Conservation (phyloP, 208 protist species). For the Lotmaria passim region DNA sequence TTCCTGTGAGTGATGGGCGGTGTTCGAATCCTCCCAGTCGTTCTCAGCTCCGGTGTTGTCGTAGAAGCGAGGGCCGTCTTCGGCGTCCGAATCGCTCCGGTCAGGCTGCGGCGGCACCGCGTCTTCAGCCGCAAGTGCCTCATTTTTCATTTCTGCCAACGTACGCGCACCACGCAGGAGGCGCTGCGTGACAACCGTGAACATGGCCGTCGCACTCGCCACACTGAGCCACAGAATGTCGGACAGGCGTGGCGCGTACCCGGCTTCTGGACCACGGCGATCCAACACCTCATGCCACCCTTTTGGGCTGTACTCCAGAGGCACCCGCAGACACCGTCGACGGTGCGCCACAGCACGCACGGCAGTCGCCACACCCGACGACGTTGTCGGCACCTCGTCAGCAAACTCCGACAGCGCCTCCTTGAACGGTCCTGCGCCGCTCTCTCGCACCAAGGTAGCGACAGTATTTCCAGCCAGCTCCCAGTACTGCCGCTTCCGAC, state of each 20-base stretch:
- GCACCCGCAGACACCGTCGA: conserved; percentile 19
- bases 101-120: too few species aligned
- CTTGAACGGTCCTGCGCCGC: conserved; percentile 7
- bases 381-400: not conserved
- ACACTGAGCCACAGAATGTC: conserved; percentile 67
- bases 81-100: conserved; percentile 4
- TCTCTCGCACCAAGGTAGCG: conserved; percentile 7
- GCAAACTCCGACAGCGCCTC: conserved; percentile 35
- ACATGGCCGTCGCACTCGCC: conserved; percentile 58
- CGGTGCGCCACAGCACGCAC: conserved; percentile 8
- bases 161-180: conserved; percentile 43
- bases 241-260: conserved; percentile 38
- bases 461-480: conserved; percentile 15
- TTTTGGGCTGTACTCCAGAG: conserved; percentile 20
- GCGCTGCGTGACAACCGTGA: conserved; percentile 52
- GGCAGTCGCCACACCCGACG: not conserved
- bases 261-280: conserved; percentile 51
- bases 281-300: conserved; percentile 60
- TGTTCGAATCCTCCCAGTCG: not conserved
- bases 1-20: not conserved
- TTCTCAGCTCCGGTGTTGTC: conserved; percentile 24
- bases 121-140: too few species aligned
- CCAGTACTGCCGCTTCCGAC: conserved; percentile 11
- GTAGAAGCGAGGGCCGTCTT: conserved; percentile 25
- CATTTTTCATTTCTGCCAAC: conserved; percentile 5